Evolutionary conservation across 2,329 filamentous ascomycete genomes (phyloP), one percentile per base, ranked within the genome.

Genomic region (Raffaelea deltoideospora): DNA sequence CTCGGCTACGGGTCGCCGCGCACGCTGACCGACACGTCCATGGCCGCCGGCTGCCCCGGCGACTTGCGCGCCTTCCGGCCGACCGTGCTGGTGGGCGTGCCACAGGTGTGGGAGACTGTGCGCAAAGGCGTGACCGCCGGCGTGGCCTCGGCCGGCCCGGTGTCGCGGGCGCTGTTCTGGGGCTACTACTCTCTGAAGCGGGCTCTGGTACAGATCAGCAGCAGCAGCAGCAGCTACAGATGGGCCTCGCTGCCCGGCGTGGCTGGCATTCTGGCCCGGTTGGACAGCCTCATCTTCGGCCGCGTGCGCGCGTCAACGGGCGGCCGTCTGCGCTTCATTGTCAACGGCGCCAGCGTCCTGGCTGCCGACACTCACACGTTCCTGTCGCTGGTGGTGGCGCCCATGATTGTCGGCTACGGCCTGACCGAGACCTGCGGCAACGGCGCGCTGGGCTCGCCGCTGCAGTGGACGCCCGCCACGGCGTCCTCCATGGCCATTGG

Each of bases 81-180:
- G 1, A 92, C 86, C 2, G 72, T 95, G 53, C 72, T 98, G 54
- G 81, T 95, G 28, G 90, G 90, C 55, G 90, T 98, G 3, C 90
- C 90, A 2, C 87, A 92, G 40, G 80, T 98, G 23, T 98, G 88
- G 87, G 90, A 98, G 61, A 87, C 84, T 1, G 80, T 98, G 50
- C 88, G 86, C 66, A 98, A 98, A 67, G 90, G 90, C 37, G 82
- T 98, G 50, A 65, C 88, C 45, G 61, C 65, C 49, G 85, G 86
- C 58, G 77, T 96, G 41, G 79, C 82, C 52, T 63, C 69, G 40
- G 71, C 79, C 43, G 77, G 76, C 50, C 57, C 69, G n/a, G 40
- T 96, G 30, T 69, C 79, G 40, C 77, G 68, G 58, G 76, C 78
- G 49, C 60, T 96, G 43, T 98, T 98, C 67, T 78, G 72, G 73